These are phyloP conservation scores for Exophiala oligosperma DNA, from an alignment of 2,329 filamentous ascomycete genomes.

Conservation along the genomic window DNA sequence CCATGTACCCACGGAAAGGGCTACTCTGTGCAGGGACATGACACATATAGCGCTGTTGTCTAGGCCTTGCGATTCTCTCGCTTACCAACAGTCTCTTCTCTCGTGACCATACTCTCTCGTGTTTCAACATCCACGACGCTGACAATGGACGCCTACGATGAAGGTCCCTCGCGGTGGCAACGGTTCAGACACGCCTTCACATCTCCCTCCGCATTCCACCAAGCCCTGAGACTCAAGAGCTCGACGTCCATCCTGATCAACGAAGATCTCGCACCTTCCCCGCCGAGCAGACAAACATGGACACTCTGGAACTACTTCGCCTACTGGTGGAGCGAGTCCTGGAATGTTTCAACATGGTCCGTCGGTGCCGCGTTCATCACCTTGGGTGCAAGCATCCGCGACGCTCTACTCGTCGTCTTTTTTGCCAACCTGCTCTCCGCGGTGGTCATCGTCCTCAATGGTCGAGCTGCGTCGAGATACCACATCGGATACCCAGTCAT, in stretches of 20 bases:
- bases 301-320: conserved; percentile 29
- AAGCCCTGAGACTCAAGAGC: conserved; percentile 7
- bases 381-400: conserved; percentile 26
- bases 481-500: conserved; percentile 34
- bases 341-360: conserved; percentile 29
- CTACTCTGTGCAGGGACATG: not conserved
- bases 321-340: conserved; percentile 32
- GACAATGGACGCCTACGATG: not conserved
- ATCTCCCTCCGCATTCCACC: not conserved
- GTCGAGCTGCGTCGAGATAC: conserved; percentile 29
- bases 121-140: not conserved
- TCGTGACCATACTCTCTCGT: too few species aligned
- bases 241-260: conserved; percentile 28
- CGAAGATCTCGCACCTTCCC: conserved; percentile 29
- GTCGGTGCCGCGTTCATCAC: conserved; percentile 28
- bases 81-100: too few species aligned
- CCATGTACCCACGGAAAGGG: not conserved
- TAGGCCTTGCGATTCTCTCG: too few species aligned
- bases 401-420: conserved; percentile 27
- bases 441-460: conserved; percentile 29
- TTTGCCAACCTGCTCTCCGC: conserved; percentile 29
- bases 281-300: conserved; percentile 28
- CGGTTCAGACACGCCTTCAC: not conserved
- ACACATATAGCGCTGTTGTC: not conserved
- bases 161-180: not conserved